Evolutionary conservation across 352 stramenopile genomes (phyloP).

Genomic region (Stramenopiles sp.): DNA sequence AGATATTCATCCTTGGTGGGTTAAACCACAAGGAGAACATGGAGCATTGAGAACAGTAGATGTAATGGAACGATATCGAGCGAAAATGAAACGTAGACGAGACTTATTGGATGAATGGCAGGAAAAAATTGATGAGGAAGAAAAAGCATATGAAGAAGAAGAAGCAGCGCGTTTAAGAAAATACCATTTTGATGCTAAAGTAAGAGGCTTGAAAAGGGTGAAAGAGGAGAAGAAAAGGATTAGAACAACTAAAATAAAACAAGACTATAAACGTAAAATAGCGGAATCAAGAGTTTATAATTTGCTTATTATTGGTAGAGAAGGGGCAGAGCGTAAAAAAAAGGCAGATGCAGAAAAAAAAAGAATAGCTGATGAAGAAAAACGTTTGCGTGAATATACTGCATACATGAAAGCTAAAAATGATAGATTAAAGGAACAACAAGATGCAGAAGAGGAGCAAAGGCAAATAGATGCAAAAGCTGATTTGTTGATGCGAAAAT

Average conservation of each 20-base stretch:
- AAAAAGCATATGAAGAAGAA: neutral
- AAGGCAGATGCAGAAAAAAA: neutral
- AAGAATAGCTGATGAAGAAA: neutral
- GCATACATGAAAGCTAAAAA: neutral
- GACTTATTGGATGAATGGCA: neutral
- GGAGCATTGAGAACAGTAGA: neutral
- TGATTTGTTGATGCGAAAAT: neutral
- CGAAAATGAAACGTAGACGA: neutral
- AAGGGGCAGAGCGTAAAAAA: neutral
- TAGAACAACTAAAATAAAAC: neutral
- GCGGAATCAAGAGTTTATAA: neutral
- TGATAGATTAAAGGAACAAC: neutral
- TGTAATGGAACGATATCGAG: neutral
- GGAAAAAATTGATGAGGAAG: neutral
- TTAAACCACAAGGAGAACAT: neutral
- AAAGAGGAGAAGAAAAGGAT: neutral
- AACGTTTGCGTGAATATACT: neutral
- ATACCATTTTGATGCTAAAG: neutral
- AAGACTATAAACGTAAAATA: neutral
- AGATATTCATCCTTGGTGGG: neutral
- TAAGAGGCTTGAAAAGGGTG: neutral
- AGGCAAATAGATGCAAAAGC: neutral
- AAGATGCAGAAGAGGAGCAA: neutral
- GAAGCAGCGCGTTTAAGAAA: neutral
- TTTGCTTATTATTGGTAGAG: neutral